Evolutionary conservation across 768 basidiomycete species (phyloP).

Genomic region (Pisolithus tinctorius): DNA sequence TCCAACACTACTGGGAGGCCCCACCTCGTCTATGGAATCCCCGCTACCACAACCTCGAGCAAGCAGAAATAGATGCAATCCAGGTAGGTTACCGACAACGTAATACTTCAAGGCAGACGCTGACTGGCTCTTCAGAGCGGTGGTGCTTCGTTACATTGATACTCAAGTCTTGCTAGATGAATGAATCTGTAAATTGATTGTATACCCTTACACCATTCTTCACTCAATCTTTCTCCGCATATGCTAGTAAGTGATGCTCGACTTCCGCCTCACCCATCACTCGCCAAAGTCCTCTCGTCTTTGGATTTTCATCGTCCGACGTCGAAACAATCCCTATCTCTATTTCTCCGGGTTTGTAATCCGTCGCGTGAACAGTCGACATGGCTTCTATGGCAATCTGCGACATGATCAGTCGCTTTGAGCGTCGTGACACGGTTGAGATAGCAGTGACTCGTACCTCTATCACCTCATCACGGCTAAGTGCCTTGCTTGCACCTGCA

Average conservation of each 20-base stretch:
- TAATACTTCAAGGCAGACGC: background rate
- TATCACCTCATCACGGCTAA: slow-evolving; percentile 75
- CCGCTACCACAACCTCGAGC: slow-evolving; percentile 39
- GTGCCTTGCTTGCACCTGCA: slow-evolving; percentile 61
- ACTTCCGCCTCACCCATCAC: slow-evolving; percentile 73
- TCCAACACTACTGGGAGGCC: slow-evolving; percentile 60
- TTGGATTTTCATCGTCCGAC: slow-evolving; percentile 63
- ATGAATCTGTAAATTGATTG: slow-evolving; percentile 1
- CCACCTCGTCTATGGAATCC: slow-evolving; percentile 54
- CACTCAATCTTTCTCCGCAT: slow-evolving; percentile 79
- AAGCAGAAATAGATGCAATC: slow-evolving; percentile 60
- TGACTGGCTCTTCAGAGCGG: slow-evolving; percentile 40
- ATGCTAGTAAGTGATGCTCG: slow-evolving; percentile 74
- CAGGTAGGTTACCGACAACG: slow-evolving; percentile 36
- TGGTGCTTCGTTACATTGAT: slow-evolving; percentile 51
- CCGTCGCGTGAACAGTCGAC: slow-evolving; percentile 89
- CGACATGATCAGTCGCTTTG: background rate
- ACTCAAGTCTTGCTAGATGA: background rate
- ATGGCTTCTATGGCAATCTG: slow-evolving; percentile 93
- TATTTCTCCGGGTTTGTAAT: slow-evolving; percentile 92
- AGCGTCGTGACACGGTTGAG: background rate
- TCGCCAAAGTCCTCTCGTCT: slow-evolving; percentile 72
- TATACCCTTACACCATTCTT: background rate
- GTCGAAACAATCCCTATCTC: slow-evolving; percentile 91
- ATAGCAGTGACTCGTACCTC: slow-evolving; percentile 47